Conservation (phyloP, 257 asterid species). For the Solanum phureja region DNA sequence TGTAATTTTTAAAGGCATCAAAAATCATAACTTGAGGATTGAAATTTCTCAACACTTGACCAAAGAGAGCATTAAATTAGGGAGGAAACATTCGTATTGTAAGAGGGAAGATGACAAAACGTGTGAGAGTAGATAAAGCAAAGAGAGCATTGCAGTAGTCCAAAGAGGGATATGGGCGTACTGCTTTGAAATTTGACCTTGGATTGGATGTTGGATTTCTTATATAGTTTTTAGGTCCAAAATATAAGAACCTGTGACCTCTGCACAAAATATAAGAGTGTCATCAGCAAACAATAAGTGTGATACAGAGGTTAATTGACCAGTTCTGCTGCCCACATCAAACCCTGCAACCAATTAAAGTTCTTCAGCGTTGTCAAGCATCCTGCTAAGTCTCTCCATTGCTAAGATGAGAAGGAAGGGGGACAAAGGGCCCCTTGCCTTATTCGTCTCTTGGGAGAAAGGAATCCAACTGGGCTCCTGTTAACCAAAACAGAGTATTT, state of each 20-base stretch:
- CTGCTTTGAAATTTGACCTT: background rate
- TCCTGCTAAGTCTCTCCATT: background rate
- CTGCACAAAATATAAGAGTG: background rate
- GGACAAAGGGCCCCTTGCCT: background rate
- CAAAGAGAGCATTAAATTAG: background rate
- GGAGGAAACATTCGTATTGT: background rate
- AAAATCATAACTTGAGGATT: background rate
- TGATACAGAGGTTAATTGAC: background rate
- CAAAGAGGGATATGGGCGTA: background rate
- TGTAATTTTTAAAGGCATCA: background rate
- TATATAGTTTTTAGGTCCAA: background rate
- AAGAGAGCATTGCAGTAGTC: background rate
- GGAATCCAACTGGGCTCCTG: background rate
- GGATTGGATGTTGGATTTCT: background rate
- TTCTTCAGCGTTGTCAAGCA: background rate
- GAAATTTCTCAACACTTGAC: background rate
- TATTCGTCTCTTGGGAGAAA: background rate
- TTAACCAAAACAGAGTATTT: background rate
- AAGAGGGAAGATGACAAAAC: background rate
- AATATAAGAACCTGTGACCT: background rate
- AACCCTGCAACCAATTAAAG: background rate
- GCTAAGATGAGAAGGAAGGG: background rate
- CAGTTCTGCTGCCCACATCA: background rate
- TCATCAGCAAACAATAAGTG: background rate
- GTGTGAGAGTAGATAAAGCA: background rate